phyloP scores from a whole-genome alignment of 139 green algal species.

The Penium margaritaceum region DNA sequence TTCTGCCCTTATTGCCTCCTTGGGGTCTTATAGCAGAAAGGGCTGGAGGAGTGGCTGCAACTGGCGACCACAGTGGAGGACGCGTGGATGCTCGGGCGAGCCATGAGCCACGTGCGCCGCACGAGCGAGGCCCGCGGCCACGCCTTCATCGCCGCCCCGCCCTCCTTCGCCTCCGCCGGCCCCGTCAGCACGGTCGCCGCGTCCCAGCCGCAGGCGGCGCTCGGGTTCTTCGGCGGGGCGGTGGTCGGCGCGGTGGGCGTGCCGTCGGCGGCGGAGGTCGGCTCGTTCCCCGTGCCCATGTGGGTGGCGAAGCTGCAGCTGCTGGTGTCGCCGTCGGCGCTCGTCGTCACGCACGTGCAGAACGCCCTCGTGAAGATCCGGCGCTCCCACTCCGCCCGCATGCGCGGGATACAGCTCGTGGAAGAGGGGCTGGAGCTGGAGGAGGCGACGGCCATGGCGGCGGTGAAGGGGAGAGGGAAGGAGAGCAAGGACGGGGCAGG shows the following conservation, averaged over 20 bases:
- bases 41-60: slow-evolving; percentile 20
- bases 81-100: slow-evolving; percentile 17
- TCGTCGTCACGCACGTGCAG: neutral
- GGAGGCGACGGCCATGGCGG: too few species aligned
- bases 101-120: neutral
- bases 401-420: neutral
- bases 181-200: too few species aligned
- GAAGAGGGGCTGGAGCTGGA: neutral
- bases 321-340: slow-evolving; percentile 18
- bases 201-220: too few species aligned
- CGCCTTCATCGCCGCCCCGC: neutral
- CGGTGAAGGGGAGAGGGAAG: too few species aligned
- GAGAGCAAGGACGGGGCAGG: too few species aligned
- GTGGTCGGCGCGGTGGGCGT: too few species aligned
- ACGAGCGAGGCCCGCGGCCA: neutral
- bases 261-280: slow-evolving; percentile 20
- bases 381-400: neutral
- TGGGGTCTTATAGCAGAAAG: too few species aligned
- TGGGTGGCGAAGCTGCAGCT: slow-evolving; percentile 38
- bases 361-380: neutral
- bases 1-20: too few species aligned
- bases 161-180: too few species aligned
- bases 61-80: slow-evolving; percentile 17
- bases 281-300: slow-evolving; percentile 11
- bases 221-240: too few species aligned